Base-by-base conservation (phyloP, 768 basidiomycete genomes). In the Thelephora ganbajun region DNA sequence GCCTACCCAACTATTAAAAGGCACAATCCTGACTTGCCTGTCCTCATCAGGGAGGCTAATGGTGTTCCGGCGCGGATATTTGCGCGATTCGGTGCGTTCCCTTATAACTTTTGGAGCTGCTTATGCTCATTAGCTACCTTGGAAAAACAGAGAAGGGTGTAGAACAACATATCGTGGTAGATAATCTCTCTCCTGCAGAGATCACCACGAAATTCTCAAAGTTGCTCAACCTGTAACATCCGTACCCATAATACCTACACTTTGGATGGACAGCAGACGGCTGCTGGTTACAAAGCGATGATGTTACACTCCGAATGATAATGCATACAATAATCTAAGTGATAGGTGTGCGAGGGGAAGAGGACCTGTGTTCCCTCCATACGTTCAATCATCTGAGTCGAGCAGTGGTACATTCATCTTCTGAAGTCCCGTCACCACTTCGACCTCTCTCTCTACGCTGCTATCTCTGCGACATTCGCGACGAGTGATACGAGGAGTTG, bases 11-110 rank as follows among this genome's bases (percentile, higher is more conserved):
- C 69, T 46, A 75, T 89, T 58, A 89, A 90, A 67, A 73, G 84
- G 60, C 67, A 82, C 63, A 91, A 91, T 59, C 88, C 87, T 35
- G 80, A 91, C 65, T 66, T 91, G n/a, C 88, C 86, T 14, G 72
- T 88, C 34, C 62, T 90, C 56, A 83, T 90, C 57, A 73, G 88
- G 56, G 83, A 88, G 65, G 88, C 85, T 13, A 68, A 66, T 46
- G 83, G 79, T 34, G 87, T 84, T 6, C 85, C 84, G 34, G 86
- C 86, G 51, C 72, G 88, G 58, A 76, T 76, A 43, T 91, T 89
- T 72, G 87, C 83, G 46, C 71, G 88, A 57, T 91, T 86, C 59
- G 87, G 88, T 91, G 66, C 62, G 84, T 48, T 18, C 42, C 14
- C n/a, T 18, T 14, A 11, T 16, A 39, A 13, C 7, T 2, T 34